These are phyloP conservation scores for Paramecium primaurelia DNA, from an alignment of 73 alveolate species.

Conservation along the genomic window DNA sequence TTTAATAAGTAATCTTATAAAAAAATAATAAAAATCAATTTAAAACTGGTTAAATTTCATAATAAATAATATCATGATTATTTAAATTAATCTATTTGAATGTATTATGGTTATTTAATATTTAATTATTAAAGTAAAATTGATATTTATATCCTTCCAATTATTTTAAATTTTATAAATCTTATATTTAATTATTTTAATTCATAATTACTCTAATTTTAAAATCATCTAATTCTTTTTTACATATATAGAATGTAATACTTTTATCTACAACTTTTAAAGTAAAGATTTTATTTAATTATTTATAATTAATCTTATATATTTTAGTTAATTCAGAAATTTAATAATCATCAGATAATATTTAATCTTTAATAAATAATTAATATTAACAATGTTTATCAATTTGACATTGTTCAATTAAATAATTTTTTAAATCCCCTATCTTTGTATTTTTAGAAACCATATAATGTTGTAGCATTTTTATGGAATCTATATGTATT, in stretches of 20 bases:
- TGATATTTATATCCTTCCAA: not conserved
- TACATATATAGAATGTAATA: not conserved
- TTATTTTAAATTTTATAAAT: not conserved
- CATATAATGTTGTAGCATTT: not conserved
- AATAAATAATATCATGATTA: not conserved
- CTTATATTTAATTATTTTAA: not conserved
- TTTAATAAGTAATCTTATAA: not conserved
- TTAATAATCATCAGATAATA: not conserved
- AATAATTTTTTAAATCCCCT: not conserved
- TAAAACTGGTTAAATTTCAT: not conserved
- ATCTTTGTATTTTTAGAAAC: not conserved
- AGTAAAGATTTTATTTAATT: not conserved
- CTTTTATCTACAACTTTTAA: not conserved
- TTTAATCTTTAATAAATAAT: not conserved
- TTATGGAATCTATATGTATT: not conserved
- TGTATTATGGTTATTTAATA: not conserved
- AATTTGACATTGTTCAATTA: not conserved
- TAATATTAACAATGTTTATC: not conserved
- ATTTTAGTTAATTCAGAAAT: not conserved
- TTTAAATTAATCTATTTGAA: not conserved
- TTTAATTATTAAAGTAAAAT: not conserved
- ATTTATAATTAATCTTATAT: too few relatives aligned
- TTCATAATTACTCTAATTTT: not conserved
- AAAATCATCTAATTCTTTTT: not conserved
- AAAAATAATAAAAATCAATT: not conserved